Evolutionary conservation across 106 monocot species (phyloP).

Genomic region (Acanthochlamys bracteata): DNA sequence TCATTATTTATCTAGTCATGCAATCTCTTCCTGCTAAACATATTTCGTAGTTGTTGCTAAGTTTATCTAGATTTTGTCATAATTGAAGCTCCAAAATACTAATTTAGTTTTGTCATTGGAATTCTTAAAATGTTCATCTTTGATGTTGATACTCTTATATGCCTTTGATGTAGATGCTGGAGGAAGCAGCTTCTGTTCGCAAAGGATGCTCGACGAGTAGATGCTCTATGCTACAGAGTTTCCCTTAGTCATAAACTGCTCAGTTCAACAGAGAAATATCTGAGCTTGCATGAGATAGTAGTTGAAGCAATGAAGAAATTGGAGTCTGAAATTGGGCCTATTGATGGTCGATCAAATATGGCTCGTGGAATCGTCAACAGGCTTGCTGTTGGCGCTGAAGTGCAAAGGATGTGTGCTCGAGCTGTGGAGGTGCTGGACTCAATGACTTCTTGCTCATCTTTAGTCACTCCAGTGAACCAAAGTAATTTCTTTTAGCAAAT

Average conservation of each 20-base stretch:
- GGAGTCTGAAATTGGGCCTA: slow-evolving; percentile 66
- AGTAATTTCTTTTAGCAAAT: not conserved
- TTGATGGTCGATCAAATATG: slow-evolving; percentile 39
- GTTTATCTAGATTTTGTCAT: no score
- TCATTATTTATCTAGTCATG: no score
- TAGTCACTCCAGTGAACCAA: not conserved
- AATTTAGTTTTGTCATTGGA: not conserved
- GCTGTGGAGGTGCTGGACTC: slow-evolving; percentile 35
- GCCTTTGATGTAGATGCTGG: slow-evolving; percentile 49
- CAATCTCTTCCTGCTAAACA: no score
- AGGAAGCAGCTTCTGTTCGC: slow-evolving; percentile 73
- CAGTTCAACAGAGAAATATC: slow-evolving; percentile 39
- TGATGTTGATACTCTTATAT: not conserved
- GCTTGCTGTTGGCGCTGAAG: slow-evolving; percentile 72
- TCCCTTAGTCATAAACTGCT: slow-evolving; percentile 66
- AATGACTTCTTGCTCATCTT: slow-evolving; percentile 8
- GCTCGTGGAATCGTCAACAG: slow-evolving; percentile 75
- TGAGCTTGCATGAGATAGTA: slow-evolving; percentile 54
- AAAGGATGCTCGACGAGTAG: slow-evolving; percentile 82
- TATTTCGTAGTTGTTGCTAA: no score
- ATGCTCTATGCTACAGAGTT: slow-evolving; percentile 57
- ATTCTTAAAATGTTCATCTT: not conserved
- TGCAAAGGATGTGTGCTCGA: slow-evolving; percentile 66
- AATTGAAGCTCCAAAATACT: no score
- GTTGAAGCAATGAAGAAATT: slow-evolving; percentile 56